phyloP scores from a whole-genome alignment of 169 alveolate species.

The Eimeria falciformis region DNA sequence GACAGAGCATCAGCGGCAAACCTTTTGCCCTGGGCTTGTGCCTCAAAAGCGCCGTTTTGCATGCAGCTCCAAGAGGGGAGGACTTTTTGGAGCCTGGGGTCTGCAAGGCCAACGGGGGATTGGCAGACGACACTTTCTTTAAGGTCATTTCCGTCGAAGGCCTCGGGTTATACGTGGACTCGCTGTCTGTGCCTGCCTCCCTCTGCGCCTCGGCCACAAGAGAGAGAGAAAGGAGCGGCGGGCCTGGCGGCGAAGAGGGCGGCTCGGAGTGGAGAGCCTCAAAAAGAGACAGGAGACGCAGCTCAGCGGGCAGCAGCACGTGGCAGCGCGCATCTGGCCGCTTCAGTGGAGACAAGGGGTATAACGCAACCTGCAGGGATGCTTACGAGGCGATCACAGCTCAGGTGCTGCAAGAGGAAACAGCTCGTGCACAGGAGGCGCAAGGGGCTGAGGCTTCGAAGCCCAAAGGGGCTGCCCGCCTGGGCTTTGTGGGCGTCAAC shows the following conservation, averaged over 20 bases:
- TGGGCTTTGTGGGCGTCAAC: not conserved
- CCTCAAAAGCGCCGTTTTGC: slow-evolving; percentile 29
- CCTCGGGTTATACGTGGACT: slow-evolving; percentile 41
- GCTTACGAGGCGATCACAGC: slow-evolving; percentile 18
- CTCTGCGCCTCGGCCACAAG: not conserved
- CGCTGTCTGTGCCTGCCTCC: slow-evolving; percentile 22
- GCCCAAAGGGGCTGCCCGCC: not conserved
- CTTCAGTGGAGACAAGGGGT: not conserved
- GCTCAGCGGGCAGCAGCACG: not conserved
- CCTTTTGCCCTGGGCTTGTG: slow-evolving; percentile 56
- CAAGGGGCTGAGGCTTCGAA: not conserved
- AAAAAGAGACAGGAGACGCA: not conserved
- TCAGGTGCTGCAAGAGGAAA: slow-evolving; percentile 7
- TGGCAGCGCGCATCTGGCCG: not conserved
- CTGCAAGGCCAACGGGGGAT: slow-evolving; percentile 26
- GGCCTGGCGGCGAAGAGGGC: not conserved
- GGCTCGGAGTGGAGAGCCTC: too few relatives aligned
- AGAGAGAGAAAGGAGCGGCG: not conserved
- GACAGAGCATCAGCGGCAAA: not conserved
- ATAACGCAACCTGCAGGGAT: slow-evolving; percentile 16
- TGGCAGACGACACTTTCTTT: slow-evolving; percentile 44
- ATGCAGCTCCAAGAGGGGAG: slow-evolving; percentile 33
- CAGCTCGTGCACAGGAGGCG: not conserved
- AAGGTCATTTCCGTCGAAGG: slow-evolving; percentile 55
- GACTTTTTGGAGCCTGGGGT: slow-evolving; percentile 43